Base-by-base conservation (phyloP, 768 basidiomycete species). In the Botryobasidium botryosum region DNA sequence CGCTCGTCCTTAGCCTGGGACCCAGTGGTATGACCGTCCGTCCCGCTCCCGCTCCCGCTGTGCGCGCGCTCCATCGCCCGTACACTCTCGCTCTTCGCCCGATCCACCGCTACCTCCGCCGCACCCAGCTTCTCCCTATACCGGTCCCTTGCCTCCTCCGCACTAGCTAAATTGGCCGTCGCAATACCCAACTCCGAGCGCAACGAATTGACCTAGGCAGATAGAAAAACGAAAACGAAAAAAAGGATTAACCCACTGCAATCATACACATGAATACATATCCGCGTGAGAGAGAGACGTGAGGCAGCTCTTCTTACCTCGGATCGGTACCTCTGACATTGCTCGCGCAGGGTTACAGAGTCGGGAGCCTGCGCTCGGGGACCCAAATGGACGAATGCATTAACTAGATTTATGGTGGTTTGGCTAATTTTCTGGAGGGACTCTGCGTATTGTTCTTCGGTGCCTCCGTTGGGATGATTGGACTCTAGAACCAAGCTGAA, bases 81-180 rank as follows among this genome's bases (percentile, higher is more conserved):
- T 10, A 79, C 69, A 0, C 72, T 68, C 36, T 61, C 61, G 51
- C 77, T 79, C 49, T 64, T 67, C 23, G 70, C 53, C 44, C 80
- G 68, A 49, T 81, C 80, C 32, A 71, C 59, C 20, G 75, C 75
- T 46, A 64, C 74, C 58, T 83, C 75, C 2, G 74, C 68, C 5
- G 61, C 59, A 13, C 68, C 55, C 25, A 83, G 71, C 18, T 70
- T 66, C 29, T 66, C 62, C 46, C 67, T 66, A 50, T 68, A 72
- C 51, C 59, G 60, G 24, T 71, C 67, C 44, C 64, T 69, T 51
- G 71, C 66, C 23, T 59, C 55, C 51, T 73, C 64, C 0, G 62
- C 64, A 43, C 78, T 73, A 40, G 64, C 58, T 33, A 82, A 59
- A 53, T 65, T 64, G 33, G 63, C 59, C 39, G 65, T 67, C 46